These are phyloP conservation scores for Plenodomus tracheiphilus DNA, from an alignment of 2,329 filamentous ascomycete species.

Conservation along the genomic window DNA sequence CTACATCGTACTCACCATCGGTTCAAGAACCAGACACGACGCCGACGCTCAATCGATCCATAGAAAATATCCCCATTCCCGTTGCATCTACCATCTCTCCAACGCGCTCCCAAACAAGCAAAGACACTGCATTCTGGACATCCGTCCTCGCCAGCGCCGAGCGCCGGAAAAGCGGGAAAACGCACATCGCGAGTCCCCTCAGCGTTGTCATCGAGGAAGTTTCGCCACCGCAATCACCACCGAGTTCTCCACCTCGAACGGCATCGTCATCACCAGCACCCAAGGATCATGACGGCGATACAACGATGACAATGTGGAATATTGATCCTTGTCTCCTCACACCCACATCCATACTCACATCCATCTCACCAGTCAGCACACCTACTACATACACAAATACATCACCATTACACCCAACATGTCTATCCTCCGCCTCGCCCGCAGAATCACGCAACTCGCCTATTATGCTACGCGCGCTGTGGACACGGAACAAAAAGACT, in stretches of 20 bases:
- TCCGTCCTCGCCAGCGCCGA: conserved; percentile 31
- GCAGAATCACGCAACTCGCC: neutral
- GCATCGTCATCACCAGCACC: no score
- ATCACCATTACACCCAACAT: neutral
- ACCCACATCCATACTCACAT: no score
- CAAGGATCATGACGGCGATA: neutral
- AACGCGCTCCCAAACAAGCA: conserved; percentile 2
- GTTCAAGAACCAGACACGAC: neutral
- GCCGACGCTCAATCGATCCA: neutral
- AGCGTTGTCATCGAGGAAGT: neutral
- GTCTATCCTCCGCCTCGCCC: neutral
- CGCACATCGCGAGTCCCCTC: neutral
- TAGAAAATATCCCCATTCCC: conserved; percentile 19
- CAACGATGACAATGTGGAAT: neutral
- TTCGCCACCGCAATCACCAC: no score
- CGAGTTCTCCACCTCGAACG: no score
- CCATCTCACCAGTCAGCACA: no score
- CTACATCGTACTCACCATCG: conserved; percentile 3
- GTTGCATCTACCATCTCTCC: conserved; percentile 1
- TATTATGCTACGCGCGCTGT: neutral
- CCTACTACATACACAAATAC: no score
- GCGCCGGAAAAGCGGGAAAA: conserved; percentile 17
- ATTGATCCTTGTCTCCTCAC: neutral
- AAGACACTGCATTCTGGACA: conserved; percentile 28
- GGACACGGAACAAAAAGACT: neutral